A percentile compares a stretch with the other conserved stretches of the same genome.
These are phyloP conservation scores for Rhizomucor miehei DNA, from an alignment of 371 early-diverging fungal species.

Conservation along the genomic window DNA sequence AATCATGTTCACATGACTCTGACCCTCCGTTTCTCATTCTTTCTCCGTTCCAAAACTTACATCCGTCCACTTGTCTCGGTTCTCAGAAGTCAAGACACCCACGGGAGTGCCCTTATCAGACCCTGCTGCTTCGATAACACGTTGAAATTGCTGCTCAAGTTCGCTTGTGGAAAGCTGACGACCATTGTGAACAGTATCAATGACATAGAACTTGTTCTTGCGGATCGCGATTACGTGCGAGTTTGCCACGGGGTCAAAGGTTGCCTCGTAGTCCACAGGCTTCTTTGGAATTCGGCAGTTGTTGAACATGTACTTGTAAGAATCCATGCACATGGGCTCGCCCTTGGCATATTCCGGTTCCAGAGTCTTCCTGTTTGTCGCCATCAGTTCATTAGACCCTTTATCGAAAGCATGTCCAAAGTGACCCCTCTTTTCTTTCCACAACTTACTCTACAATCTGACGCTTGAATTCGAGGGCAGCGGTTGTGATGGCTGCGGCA, in stretches of 20 bases:
- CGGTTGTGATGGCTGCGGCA: slow-evolving; percentile 86
- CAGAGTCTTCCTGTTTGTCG: slow-evolving; percentile 56
- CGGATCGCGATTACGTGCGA: slow-evolving; percentile 86
- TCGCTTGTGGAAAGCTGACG: slow-evolving; percentile 80
- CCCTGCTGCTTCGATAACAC: slow-evolving; percentile 77
- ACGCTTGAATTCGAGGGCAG: slow-evolving; percentile 84
- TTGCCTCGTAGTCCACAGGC: slow-evolving; percentile 77
- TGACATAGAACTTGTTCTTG: slow-evolving; percentile 85
- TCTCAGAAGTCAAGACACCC: slow-evolving; percentile 87
- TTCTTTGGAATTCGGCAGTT: slow-evolving; percentile 88
- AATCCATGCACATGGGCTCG: slow-evolving; percentile 83
- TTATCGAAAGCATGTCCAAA: no score
- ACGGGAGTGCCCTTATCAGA: slow-evolving; percentile 68
- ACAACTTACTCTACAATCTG: slow-evolving; percentile 66
- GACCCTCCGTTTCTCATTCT: no score
- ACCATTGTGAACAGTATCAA: slow-evolving; percentile 79
- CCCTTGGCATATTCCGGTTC: slow-evolving; percentile 83
- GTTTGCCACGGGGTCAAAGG: slow-evolving; percentile 75
- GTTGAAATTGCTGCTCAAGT: slow-evolving; percentile 73
- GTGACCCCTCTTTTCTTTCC: no score
- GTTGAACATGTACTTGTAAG: slow-evolving; percentile 96
- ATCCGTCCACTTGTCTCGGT: slow-evolving; percentile 94
- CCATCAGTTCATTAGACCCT: no score
- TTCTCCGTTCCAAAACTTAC: slow-evolving; percentile 36
- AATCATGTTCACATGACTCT: no score